Evolutionary conservation across 352 stramenopile species (phyloP).

Genomic region (Pythium volutum): DNA sequence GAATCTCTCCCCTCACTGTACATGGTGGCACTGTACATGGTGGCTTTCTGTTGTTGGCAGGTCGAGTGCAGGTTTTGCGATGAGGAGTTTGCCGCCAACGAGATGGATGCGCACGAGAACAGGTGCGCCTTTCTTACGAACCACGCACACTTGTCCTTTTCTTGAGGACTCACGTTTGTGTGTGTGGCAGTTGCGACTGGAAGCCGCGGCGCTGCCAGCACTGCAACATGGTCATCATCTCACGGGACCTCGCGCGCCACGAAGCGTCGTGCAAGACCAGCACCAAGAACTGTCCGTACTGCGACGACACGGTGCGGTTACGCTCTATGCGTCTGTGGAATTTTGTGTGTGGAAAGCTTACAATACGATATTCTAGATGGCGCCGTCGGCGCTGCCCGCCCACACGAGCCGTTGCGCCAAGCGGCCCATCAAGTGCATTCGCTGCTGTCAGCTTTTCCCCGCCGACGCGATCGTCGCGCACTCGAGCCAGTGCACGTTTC

Average conservation of each 20-base stretch:
- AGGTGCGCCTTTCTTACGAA: slow-evolving; percentile 32
- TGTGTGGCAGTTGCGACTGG: slow-evolving; percentile 57
- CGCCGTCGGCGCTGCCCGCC: slow-evolving; percentile 35
- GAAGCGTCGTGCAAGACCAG: slow-evolving; percentile 69
- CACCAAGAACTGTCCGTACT: slow-evolving; percentile 60
- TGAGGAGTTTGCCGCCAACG: slow-evolving; percentile 47
- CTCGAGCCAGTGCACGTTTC: slow-evolving; percentile 66
- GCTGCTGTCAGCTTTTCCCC: slow-evolving; percentile 72
- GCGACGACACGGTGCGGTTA: slow-evolving; percentile 49
- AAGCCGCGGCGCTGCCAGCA: slow-evolving; percentile 74
- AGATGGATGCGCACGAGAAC: slow-evolving; percentile 64
- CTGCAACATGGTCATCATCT: slow-evolving; percentile 84
- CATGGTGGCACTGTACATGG: not conserved
- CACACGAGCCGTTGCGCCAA: slow-evolving; percentile 67
- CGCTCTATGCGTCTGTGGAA: not conserved
- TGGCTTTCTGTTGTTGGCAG: slow-evolving; percentile 15
- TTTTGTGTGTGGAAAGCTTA: not conserved
- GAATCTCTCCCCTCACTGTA: not conserved
- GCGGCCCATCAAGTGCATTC: slow-evolving; percentile 81
- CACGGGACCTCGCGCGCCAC: slow-evolving; percentile 54
- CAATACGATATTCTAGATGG: slow-evolving; percentile 36
- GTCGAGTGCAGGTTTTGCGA: slow-evolving; percentile 81
- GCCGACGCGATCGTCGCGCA: slow-evolving; percentile 71
- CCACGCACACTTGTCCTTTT: not conserved
- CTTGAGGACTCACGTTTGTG: slow-evolving; percentile 1